A percentile compares a stretch with the other conserved stretches of the same genome.
Conservation (phyloP, 169 alveolate species). For the Plasmodium inui region DNA sequence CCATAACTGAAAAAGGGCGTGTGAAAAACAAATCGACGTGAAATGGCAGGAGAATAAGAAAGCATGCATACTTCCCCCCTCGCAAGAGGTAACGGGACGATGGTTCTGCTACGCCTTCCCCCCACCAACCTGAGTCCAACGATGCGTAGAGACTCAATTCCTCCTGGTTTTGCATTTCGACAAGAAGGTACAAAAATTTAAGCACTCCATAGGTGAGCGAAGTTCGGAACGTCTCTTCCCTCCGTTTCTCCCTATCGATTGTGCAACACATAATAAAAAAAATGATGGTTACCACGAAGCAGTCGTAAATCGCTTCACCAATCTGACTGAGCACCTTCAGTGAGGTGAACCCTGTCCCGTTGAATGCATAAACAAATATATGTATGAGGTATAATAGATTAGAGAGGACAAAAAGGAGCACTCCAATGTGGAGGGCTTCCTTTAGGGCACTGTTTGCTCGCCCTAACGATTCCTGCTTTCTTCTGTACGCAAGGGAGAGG, state of each 20-base stretch:
- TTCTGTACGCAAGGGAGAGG: constrained; percentile 15
- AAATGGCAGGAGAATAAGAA: not conserved
- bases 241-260: constrained; percentile 6
- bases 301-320: constrained; percentile 52
- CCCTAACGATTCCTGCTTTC: constrained; percentile 1
- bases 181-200: constrained; percentile 37
- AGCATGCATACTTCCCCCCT: not conserved
- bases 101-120: too few relatives aligned
- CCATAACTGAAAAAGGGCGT: not conserved
- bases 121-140: constrained; percentile 21
- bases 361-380: constrained; percentile 30
- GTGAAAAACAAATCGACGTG: not conserved
- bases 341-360: constrained; percentile 65
- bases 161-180: constrained; percentile 59
- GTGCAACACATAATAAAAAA: constrained; percentile 6
- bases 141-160: constrained; percentile 26
- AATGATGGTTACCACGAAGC: constrained; percentile 10
- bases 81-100: not conserved
- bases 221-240: constrained; percentile 19
- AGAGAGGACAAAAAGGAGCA: constrained; percentile 31
- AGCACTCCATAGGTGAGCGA: constrained; percentile 29
- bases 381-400: constrained; percentile 40
- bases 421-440: constrained; percentile 24
- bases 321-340: constrained; percentile 70
- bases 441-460: not conserved